A percentile compares a stretch with the other conserved stretches of the same genome.
These are phyloP conservation scores for Penicillium sclerotiorum DNA, from an alignment of 2,329 filamentous ascomycete species.

Conservation along the genomic window DNA sequence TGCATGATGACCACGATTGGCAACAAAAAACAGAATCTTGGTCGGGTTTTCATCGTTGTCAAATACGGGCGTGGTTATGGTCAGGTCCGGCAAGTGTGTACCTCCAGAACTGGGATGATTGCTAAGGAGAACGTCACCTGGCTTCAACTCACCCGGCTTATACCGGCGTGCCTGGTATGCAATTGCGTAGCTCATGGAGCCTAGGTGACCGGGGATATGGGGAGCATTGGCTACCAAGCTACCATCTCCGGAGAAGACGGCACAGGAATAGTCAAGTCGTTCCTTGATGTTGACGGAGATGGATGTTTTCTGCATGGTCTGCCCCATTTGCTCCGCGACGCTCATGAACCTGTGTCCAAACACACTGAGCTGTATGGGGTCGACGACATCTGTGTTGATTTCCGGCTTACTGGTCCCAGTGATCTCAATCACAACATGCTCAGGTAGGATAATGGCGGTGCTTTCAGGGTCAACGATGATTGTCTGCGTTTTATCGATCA, in stretches of 20 bases:
- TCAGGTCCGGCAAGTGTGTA: conserved; percentile 77
- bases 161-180: conserved; percentile 72
- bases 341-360: conserved; percentile 84
- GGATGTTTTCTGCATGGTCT: conserved; percentile 70
- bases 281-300: conserved; percentile 79
- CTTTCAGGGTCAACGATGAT: conserved; percentile 33
- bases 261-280: conserved; percentile 79
- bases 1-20: conserved; percentile 69
- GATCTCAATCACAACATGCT: conserved; percentile 43
- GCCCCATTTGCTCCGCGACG: conserved; percentile 82
- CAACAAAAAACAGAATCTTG: conserved; percentile 74
- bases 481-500: conserved; percentile 69
- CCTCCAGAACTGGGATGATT: conserved; percentile 81
- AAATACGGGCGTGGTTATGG: conserved; percentile 74
- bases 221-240: conserved; percentile 68
- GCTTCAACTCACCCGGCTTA: conserved; percentile 62
- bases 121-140: conserved; percentile 65
- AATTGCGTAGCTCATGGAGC: conserved; percentile 74
- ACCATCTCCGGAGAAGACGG: conserved; percentile 72
- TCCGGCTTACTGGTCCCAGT: conserved; percentile 14
- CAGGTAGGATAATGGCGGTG: conserved; percentile 35
- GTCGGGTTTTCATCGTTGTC: conserved; percentile 54
- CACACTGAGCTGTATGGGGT: conserved; percentile 76
- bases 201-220: conserved; percentile 75
- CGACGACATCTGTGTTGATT: conserved; percentile 58